A percentile compares a stretch with the other conserved stretches of the same genome.
phyloP scores from a whole-genome alignment of 2,329 filamentous ascomycete genomes.

The Alternaria consortialis region DNA sequence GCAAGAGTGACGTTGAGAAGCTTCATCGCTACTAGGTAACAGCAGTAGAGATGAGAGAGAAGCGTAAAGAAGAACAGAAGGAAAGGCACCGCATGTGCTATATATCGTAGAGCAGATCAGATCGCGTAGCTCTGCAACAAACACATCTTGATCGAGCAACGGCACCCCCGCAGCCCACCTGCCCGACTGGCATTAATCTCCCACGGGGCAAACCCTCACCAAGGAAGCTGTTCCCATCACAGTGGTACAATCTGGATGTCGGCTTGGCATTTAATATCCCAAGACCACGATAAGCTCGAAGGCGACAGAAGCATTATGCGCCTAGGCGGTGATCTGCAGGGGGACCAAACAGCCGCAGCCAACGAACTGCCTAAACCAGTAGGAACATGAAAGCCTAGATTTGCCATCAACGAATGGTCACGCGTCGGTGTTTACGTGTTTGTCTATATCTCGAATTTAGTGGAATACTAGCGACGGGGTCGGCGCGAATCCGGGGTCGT shows the following conservation, averaged over 20 bases:
- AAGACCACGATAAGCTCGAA: constrained; percentile 25
- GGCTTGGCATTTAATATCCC: constrained; percentile 37
- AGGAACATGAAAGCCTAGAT: constrained; percentile 10
- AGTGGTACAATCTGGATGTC: constrained; percentile 20
- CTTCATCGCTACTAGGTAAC: constrained; percentile 38
- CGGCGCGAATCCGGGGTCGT: constrained; percentile 3
- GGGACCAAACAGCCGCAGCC: constrained; percentile 10
- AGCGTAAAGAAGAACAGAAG: constrained; percentile 5
- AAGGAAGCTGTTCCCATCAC: constrained; percentile 31
- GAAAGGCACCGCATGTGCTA: neutral
- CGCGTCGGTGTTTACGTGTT: constrained; percentile 2
- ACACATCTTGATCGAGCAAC: neutral
- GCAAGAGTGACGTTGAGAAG: constrained; percentile 41
- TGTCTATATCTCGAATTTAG: neutral
- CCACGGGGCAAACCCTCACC: constrained; percentile 32
- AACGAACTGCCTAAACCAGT: constrained; percentile 25
- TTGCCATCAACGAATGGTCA: constrained; percentile 9
- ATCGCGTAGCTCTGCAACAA: constrained; percentile 2
- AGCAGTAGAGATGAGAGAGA: constrained; percentile 7
- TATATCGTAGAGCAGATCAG: constrained; percentile 1
- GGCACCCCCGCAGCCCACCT: constrained; percentile 27
- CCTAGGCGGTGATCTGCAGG: constrained; percentile 24
- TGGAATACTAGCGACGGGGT: neutral
- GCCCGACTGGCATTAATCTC: constrained; percentile 37
- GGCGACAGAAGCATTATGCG: constrained; percentile 15